Conservation (phyloP, 768 basidiomycete species). For the Mycena olivaceomarginata region DNA sequence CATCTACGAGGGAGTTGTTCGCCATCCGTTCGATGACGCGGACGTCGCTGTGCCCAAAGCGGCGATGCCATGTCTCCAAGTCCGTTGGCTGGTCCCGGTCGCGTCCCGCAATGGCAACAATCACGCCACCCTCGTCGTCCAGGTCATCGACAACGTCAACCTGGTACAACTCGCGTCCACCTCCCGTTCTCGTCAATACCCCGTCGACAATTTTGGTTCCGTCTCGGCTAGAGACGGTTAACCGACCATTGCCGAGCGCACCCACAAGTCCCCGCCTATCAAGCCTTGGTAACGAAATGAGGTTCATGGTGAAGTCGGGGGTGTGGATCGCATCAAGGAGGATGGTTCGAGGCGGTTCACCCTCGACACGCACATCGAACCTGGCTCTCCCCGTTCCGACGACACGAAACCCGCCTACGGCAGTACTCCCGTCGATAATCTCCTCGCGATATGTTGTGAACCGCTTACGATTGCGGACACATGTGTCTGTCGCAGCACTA, state of each 20-base stretch:
- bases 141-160: constrained; percentile 15
- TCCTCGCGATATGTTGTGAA: constrained; percentile 15
- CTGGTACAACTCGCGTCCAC: not conserved
- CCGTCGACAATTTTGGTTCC: constrained; percentile 8
- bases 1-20: constrained; percentile 43
- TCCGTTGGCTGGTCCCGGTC: constrained; percentile 45
- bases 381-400: no score
- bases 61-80: constrained; percentile 51
- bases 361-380: no score
- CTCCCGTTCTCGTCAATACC: not conserved
- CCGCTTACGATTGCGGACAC: no score
- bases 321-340: no score
- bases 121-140: not conserved
- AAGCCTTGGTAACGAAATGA: no score
- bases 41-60: constrained; percentile 46
- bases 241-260: not conserved
- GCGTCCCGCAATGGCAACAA: constrained; percentile 27
- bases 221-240: not conserved
- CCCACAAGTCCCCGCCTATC: not conserved
- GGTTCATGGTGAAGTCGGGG: no score
- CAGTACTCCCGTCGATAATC: not conserved
- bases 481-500: no score
- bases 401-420: constrained; percentile 14
- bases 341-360: no score
- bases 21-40: constrained; percentile 39